Evolutionary conservation across 2,329 filamentous ascomycete species (phyloP).

Genomic region (Neospermospora avenae): DNA sequence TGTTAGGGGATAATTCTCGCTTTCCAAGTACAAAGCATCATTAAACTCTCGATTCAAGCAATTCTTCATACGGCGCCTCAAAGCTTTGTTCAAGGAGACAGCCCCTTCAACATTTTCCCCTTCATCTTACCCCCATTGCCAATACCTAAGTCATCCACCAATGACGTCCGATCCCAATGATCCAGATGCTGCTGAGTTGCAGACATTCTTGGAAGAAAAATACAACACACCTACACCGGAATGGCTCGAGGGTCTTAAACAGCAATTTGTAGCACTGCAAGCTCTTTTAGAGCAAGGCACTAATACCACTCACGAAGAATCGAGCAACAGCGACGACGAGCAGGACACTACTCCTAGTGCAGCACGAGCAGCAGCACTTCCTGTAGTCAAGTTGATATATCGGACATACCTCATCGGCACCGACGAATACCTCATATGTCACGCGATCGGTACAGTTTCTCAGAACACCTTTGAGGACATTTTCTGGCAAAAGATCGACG

Average conservation of each 20-base stretch:
- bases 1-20: neutral
- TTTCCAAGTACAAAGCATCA: neutral
- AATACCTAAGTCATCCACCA: neutral
- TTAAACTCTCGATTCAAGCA: neutral
- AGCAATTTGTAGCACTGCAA: neutral
- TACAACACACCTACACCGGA: neutral
- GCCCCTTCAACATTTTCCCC: neutral
- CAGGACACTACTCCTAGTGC: neutral
- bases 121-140: too few species aligned
- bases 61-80: neutral
- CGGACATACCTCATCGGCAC: neutral
- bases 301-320: neutral
- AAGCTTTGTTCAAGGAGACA: neutral
- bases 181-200: neutral
- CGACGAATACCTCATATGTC: neutral
- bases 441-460: neutral
- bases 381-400: neutral
- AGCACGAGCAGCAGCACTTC: slow-evolving; percentile 2
- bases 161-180: neutral
- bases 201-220: neutral
- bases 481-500: slow-evolving; percentile 4
- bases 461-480: neutral
- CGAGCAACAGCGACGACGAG: neutral
- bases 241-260: neutral
- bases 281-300: neutral